Base-by-base conservation (phyloP, 805 yeast genomes). In the Diddensiella santjacobensis region DNA sequence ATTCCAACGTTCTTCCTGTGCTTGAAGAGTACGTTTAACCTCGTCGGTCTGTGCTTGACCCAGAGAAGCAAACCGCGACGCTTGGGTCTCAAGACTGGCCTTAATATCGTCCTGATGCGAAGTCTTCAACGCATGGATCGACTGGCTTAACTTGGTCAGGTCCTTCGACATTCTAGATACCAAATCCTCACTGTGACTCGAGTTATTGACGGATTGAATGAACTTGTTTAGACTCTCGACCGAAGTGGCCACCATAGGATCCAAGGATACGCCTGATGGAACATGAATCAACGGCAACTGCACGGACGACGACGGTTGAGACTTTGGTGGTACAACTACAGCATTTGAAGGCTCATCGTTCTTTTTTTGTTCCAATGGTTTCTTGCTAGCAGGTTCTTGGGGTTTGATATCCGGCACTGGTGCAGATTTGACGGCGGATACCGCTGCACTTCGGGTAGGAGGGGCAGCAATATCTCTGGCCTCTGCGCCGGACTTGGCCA, bases 1-100 rank as follows among this genome's bases (percentile, higher is more conserved):
- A 58, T 80, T 71, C 64, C 84, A 79, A 47, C 75, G 73, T 47
- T 72, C 71, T 71, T 67, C 83, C 80, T 61, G 80, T 67, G 47
- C 63, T 35, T 57, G 67, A 41, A 65, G 60, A 54, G 62, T 62
- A 37, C 60, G 56, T 39, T 62, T 45, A 13, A 64, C 54, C 23
- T 66, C 64, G 24, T 48, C 50, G 22, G 54, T 52, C 15, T 51
- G 51, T 18, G 55, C 52, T 45, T 58, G 56, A 8, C 50, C 55
- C 40, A 57, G 58, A n/a, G 42, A 37, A 3, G 57, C 56, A 39
- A 70, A 51, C 49, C 68, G 64, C 20, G 60, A 57, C 18, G 61
- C 65, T 49, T 69, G 68, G 20, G 59, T 53, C 15, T 60, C 58
- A 3, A 63, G 49, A 29, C 61, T 53, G 37, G 51, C 52, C 19